Conservation (phyloP, 2,329 filamentous ascomycete genomes). For the Penicillium palitans region DNA sequence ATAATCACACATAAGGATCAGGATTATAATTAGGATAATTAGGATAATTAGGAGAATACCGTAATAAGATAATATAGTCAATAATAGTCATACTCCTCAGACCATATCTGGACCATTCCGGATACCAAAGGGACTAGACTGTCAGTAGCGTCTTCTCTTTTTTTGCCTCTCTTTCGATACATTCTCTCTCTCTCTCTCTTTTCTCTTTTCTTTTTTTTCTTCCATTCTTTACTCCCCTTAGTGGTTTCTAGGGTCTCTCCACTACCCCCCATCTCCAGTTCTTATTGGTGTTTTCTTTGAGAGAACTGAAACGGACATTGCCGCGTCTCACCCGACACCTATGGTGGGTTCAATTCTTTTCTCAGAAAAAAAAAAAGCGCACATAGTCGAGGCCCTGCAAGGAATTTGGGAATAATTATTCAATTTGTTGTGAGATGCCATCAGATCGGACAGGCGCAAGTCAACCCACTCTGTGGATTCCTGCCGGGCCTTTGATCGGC, state of each 20-base stretch:
- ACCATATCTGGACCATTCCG: neutral
- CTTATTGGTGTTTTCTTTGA: slow-evolving; percentile 4
- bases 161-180: neutral
- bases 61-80: neutral
- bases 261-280: slow-evolving; percentile 16
- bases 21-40: too few relatives aligned
- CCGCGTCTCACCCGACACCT: slow-evolving; percentile 6
- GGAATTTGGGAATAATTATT: slow-evolving; percentile 13
- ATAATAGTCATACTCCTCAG: neutral
- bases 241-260: slow-evolving; percentile 10
- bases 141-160: slow-evolving; percentile 3
- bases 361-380: neutral
- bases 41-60: neutral
- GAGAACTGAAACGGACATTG: slow-evolving; percentile 8
- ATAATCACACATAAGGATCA: neutral
- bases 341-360: slow-evolving; percentile 5
- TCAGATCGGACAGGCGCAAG: slow-evolving; percentile 12
- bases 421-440: slow-evolving; percentile 11
- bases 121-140: slow-evolving; percentile 5
- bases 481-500: slow-evolving; percentile 23
- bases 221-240: neutral
- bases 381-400: slow-evolving; percentile 1
- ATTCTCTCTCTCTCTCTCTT: neutral
- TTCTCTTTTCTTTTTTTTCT: neutral
- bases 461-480: slow-evolving; percentile 27